Base-by-base conservation (phyloP, 2,329 filamentous ascomycete species). In the Aschersonia sp. region DNA sequence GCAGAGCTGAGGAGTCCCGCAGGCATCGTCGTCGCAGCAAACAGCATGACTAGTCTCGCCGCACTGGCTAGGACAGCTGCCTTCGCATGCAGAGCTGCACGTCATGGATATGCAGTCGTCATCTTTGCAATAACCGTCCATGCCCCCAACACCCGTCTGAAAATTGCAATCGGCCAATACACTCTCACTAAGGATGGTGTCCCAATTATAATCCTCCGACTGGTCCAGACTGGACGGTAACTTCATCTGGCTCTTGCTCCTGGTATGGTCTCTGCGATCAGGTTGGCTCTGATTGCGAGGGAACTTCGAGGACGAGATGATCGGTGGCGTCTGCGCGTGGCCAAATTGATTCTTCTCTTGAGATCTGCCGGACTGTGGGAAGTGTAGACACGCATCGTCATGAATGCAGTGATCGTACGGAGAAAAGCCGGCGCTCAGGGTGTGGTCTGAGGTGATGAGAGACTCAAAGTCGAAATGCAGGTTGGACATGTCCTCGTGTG, bases 1-100 rank as follows among this genome's bases (percentile, higher is more conserved):
- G 44, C 55, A 57, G 14, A 54, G 45, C 22, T 56, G 46, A 52
- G 56, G 31, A 59, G 53, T 30, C 49, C 52, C 52, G 51, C 65
- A 68, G 6, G 58, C 56, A 35, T 59, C 57, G 46, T 66, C 61
- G 31, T 60, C 59, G 48, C 66, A 69, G 45, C 63, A 62, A 43
- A 65, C 56, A 44, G 52, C 59, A 22, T 56, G 56, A 30, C 57
- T 56, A 29, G 51, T 54, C 5, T 61, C 60, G 41, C 57, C 63
- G 45, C 63, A 67, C 42, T 66, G 55, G 51, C 60, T 63, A 40
- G 56, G 54, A 44, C 64, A 66, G 37, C 53, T 60, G 43, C 55
- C 57, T 6, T 57, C 61, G 47, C 65, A 68, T 10, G 61, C 55
- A 14, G 62, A 64, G 50, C 55, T 59, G 54, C 64, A 66, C 32